Evolutionary conservation across 2,329 filamentous ascomycete species (phyloP).

Genomic region (Aspergillus fructus): DNA sequence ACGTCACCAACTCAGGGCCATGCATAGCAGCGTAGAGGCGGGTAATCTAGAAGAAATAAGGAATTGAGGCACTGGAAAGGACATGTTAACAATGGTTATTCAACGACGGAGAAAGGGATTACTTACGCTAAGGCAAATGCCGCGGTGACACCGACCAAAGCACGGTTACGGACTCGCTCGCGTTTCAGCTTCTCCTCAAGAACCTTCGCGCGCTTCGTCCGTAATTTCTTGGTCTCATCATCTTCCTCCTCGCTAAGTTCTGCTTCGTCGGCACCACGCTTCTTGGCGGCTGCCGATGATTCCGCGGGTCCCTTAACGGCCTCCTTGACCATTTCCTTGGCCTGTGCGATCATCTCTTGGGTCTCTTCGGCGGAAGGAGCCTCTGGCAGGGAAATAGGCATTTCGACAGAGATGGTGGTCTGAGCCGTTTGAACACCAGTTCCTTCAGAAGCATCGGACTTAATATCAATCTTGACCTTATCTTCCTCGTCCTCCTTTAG

Average conservation of each 20-base stretch:
- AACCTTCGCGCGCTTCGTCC: conserved; percentile 67
- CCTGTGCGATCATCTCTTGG: conserved; percentile 78
- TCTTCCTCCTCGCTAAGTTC: conserved; percentile 59
- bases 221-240: conserved; percentile 47
- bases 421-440: conserved; percentile 60
- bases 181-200: conserved; percentile 77
- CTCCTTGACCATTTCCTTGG: conserved; percentile 82
- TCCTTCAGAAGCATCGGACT: conserved; percentile 54
- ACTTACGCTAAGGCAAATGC: conserved; percentile 90
- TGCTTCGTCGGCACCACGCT: conserved; percentile 69
- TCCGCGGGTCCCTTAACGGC: conserved; percentile 52
- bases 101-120: background rate
- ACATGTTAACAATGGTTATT: conserved; percentile 19
- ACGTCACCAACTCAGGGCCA: background rate
- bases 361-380: conserved; percentile 75
- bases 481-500: conserved; percentile 20
- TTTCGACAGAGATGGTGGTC: conserved; percentile 72
- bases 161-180: conserved; percentile 81
- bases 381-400: conserved; percentile 66
- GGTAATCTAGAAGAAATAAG: conserved; percentile 45
- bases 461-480: conserved; percentile 67
- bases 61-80: conserved; percentile 43
- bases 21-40: background rate
- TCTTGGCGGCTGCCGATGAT: conserved; percentile 47
- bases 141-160: conserved; percentile 80